These are phyloP conservation scores for Penicillium vulpinum DNA, from an alignment of 2,329 filamentous ascomycete species.

Conservation along the genomic window DNA sequence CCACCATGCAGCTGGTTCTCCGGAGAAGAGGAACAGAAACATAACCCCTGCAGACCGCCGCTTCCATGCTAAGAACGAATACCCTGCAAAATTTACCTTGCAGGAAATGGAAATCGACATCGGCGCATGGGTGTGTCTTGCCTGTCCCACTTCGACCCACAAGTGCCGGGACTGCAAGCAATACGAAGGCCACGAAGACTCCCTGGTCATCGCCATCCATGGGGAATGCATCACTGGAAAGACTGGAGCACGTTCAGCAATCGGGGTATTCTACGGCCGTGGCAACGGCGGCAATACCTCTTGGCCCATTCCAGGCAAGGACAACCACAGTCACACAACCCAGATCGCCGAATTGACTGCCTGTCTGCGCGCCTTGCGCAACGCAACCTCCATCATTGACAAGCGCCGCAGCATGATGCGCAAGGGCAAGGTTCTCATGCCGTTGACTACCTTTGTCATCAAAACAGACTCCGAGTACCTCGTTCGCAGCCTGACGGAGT, in stretches of 20 bases:
- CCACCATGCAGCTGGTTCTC: neutral
- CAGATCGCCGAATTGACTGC: slow-evolving; percentile 23
- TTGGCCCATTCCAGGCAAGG: slow-evolving; percentile 1
- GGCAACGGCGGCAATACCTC: slow-evolving; percentile 10
- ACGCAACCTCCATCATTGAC: neutral
- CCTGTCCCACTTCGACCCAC: slow-evolving; percentile 4
- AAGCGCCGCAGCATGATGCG: neutral
- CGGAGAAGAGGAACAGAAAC: neutral
- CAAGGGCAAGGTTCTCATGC: neutral
- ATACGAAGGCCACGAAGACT: slow-evolving; percentile 10
- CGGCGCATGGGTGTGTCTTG: slow-evolving; percentile 10
- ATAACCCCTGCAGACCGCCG: neutral
- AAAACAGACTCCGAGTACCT: slow-evolving; percentile 39
- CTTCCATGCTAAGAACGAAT: neutral
- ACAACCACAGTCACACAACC: slow-evolving; percentile 14
- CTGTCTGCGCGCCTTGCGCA: slow-evolving; percentile 15
- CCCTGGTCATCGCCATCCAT: slow-evolving; percentile 4
- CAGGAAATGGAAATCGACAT: slow-evolving; percentile 9
- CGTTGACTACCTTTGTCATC: slow-evolving; percentile 22
- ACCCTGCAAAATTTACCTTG: neutral
- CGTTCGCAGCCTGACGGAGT: slow-evolving; percentile 33
- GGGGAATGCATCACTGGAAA: slow-evolving; percentile 1
- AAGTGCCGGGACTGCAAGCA: slow-evolving; percentile 13
- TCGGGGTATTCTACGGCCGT: slow-evolving; percentile 17
- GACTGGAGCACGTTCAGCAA: neutral